phyloP scores from a whole-genome alignment of 2,329 filamentous ascomycete genomes.

The Juglanconis sp. region DNA sequence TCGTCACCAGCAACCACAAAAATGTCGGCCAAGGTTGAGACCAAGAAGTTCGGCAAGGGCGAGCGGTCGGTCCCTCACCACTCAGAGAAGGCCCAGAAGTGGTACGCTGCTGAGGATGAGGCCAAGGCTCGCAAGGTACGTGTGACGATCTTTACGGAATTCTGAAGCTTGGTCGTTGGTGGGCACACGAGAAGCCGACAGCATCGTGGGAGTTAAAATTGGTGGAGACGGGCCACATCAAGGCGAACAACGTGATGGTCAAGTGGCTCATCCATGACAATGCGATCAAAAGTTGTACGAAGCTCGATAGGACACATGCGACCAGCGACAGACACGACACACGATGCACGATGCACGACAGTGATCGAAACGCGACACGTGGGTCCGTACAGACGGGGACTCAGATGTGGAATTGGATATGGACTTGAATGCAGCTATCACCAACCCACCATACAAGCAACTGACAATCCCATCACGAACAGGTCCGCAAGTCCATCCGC shows the following conservation, averaged over 20 bases:
- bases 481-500: conserved; percentile 94
- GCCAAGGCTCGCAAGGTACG: conserved; percentile 90
- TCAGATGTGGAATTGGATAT: not conserved
- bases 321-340: not conserved
- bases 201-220: not conserved
- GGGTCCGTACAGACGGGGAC: not conserved
- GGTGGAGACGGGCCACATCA: not conserved
- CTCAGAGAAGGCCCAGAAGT: conserved; percentile 95
- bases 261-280: not conserved
- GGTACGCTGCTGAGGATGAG: conserved; percentile 96
- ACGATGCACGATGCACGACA: not conserved
- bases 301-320: not conserved
- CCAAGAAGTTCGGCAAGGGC: conserved; percentile 97
- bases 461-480: conserved; percentile 32
- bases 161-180: conserved; percentile 9
- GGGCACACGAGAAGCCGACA: not conserved
- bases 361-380: not conserved
- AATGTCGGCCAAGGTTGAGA: conserved; percentile 73
- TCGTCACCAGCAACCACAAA: conserved; percentile 36
- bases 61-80: conserved; percentile 84
- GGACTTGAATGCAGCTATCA: not conserved
- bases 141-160: conserved; percentile 34
- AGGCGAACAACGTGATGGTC: not conserved
- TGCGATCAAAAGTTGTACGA: not conserved
- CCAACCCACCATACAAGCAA: conserved; percentile 1